These are phyloP conservation scores for Trypanosoma grayi DNA, from an alignment of 208 protist genomes.

Conservation along the genomic window DNA sequence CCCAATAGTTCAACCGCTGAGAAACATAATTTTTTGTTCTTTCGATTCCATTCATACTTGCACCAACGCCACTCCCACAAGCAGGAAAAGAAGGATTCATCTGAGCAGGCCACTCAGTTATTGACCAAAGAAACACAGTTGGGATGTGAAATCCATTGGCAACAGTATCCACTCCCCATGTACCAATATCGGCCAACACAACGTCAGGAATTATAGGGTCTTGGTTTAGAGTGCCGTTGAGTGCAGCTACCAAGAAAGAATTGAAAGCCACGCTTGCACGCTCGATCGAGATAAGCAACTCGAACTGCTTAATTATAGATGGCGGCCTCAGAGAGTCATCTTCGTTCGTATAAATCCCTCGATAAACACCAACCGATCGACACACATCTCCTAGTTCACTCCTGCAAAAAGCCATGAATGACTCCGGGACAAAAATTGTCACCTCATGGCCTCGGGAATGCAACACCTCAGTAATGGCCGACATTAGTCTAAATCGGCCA, in stretches of 20 bases:
- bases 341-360: slow-evolving; percentile 4
- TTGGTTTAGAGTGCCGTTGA: not conserved
- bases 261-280: not conserved
- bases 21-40: slow-evolving; percentile 15
- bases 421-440: not conserved
- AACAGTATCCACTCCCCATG: slow-evolving; percentile 21
- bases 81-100: slow-evolving; percentile 23
- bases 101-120: slow-evolving; percentile 11
- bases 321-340: not conserved
- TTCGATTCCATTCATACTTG: slow-evolving; percentile 11
- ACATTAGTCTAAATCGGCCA: not conserved
- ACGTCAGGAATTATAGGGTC: slow-evolving; percentile 6
- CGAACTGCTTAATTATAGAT: slow-evolving; percentile 6
- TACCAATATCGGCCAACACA: slow-evolving; percentile 26
- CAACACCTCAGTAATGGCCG: slow-evolving; percentile 3
- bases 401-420: not conserved
- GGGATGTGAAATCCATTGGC: slow-evolving; percentile 12
- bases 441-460: slow-evolving; percentile 2
- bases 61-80: not conserved
- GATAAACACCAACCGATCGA: slow-evolving; percentile 3
- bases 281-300: not conserved
- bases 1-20: slow-evolving; percentile 12
- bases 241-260: not conserved
- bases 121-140: slow-evolving; percentile 27
- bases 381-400: not conserved